These are phyloP conservation scores for Alternaria alternata DNA, from an alignment of 2,329 filamentous ascomycete species.

Conservation along the genomic window DNA sequence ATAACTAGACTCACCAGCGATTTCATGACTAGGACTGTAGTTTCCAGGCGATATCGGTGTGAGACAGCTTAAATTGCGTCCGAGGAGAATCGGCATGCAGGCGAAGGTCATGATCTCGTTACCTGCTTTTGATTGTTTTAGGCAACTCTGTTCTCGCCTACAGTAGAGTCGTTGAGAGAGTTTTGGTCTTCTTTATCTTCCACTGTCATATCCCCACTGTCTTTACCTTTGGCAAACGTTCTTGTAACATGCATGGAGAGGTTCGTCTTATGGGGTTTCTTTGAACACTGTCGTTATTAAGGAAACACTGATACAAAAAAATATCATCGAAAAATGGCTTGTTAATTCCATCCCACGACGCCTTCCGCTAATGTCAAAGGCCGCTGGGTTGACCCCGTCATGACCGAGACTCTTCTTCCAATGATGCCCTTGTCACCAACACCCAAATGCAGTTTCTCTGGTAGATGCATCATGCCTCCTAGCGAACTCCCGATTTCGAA, in stretches of 20 bases:
- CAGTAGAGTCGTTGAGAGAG: no score
- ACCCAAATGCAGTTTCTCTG: constrained; percentile 37
- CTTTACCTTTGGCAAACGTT: background rate
- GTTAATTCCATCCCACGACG: constrained; percentile 48
- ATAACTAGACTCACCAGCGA: background rate
- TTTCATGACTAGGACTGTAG: background rate
- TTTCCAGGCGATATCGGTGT: background rate
- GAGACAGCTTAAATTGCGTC: background rate
- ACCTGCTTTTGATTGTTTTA: background rate
- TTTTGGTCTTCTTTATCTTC: background rate
- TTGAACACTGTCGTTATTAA: background rate
- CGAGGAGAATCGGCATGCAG: background rate
- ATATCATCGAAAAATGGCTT: rapidly evolving
- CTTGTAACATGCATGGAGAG: background rate
- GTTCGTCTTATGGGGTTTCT: background rate
- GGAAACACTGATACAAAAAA: rapidly evolving
- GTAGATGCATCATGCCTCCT: constrained; percentile 21
- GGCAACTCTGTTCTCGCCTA: background rate
- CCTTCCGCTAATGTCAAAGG: constrained; percentile 40
- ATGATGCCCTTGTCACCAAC: constrained; percentile 46
- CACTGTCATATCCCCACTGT: background rate
- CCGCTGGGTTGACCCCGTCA: constrained; percentile 32
- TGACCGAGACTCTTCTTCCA: constrained; percentile 42
- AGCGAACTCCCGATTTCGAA: constrained; percentile 29
- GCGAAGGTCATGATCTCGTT: background rate